Conservation (phyloP, 1,284 basidiomycete genomes). For the Caloboletus inedulis region DNA sequence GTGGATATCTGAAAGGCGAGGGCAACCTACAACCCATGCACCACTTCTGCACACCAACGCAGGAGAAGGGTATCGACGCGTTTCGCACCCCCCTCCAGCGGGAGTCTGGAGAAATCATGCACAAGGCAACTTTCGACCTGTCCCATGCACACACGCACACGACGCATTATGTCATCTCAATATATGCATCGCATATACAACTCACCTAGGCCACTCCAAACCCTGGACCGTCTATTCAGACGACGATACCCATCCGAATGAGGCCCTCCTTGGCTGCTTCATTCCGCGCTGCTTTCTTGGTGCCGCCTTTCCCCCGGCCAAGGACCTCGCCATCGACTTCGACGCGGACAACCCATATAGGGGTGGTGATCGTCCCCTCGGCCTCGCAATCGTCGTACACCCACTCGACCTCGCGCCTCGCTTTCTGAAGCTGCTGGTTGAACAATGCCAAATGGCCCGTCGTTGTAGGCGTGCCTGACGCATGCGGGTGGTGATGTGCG, state of each 20-base stretch:
- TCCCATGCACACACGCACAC: background rate
- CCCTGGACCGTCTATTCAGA: slow-evolving; percentile 20
- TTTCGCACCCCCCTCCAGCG: slow-evolving; percentile 41
- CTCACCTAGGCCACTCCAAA: slow-evolving; percentile 10
- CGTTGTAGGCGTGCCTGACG: slow-evolving; percentile 28
- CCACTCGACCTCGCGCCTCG: slow-evolving; percentile 61
- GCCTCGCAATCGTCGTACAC: slow-evolving; percentile 49
- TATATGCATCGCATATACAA: background rate
- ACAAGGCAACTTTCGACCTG: slow-evolving; percentile 24
- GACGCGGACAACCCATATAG: slow-evolving; percentile 66
- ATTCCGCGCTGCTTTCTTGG: slow-evolving; percentile 74
- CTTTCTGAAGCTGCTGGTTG: slow-evolving; percentile 68
- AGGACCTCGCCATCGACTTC: slow-evolving; percentile 55
- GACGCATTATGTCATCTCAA: background rate
- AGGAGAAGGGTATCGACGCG: slow-evolving; percentile 30
- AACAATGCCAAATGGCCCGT: slow-evolving; percentile 70
- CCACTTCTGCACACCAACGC: slow-evolving; percentile 53
- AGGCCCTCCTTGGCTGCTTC: slow-evolving; percentile 63
- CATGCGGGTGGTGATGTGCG: slow-evolving; percentile 20
- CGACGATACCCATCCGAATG: slow-evolving; percentile 44
- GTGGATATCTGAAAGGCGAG: background rate
- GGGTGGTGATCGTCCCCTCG: slow-evolving; percentile 54
- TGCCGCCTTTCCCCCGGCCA: slow-evolving; percentile 61
- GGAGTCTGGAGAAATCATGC: slow-evolving; percentile 56
- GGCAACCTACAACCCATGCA: slow-evolving; percentile 34